Evolutionary conservation across 108 stramenopile genomes (phyloP).

Genomic region (Nitzschia sp.): DNA sequence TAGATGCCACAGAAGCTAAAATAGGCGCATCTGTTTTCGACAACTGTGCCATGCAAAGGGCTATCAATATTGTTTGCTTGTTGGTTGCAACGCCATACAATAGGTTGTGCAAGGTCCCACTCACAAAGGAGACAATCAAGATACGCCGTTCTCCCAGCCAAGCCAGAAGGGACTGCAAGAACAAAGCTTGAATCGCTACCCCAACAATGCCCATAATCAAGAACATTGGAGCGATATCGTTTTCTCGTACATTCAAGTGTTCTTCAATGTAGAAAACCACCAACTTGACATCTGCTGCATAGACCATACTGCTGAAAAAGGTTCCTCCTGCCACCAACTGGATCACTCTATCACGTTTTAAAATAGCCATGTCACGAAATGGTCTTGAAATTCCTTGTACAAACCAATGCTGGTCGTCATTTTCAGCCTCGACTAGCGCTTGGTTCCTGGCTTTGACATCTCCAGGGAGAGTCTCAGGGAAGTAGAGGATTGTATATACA

Average conservation of each 20-base stretch:
- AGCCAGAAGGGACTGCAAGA: constrained; percentile 59
- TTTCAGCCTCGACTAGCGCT: not conserved
- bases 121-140: constrained; percentile 53
- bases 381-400: constrained; percentile 33
- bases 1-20: constrained; percentile 67
- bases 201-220: constrained; percentile 61
- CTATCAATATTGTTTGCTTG: constrained; percentile 54
- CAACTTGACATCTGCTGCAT: constrained; percentile 63
- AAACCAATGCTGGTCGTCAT: not conserved
- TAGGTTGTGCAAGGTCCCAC: constrained; percentile 56
- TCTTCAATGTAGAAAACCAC: constrained; percentile 77
- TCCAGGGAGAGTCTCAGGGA: constrained; percentile 73
- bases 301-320: constrained; percentile 68
- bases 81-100: constrained; percentile 66
- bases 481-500: constrained; percentile 35
- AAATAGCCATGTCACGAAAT: constrained; percentile 61
- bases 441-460: constrained; percentile 25
- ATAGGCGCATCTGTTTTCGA: constrained; percentile 72
- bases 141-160: constrained; percentile 65
- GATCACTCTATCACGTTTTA: constrained; percentile 49
- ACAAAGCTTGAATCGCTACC: constrained; percentile 56
- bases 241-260: constrained; percentile 57
- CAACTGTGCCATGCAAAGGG: constrained; percentile 61
- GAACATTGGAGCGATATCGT: constrained; percentile 68
- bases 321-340: constrained; percentile 56